Evolutionary conservation across 805 yeast species (phyloP).

Genomic region (Wickerhamiella allomyrinae): DNA sequence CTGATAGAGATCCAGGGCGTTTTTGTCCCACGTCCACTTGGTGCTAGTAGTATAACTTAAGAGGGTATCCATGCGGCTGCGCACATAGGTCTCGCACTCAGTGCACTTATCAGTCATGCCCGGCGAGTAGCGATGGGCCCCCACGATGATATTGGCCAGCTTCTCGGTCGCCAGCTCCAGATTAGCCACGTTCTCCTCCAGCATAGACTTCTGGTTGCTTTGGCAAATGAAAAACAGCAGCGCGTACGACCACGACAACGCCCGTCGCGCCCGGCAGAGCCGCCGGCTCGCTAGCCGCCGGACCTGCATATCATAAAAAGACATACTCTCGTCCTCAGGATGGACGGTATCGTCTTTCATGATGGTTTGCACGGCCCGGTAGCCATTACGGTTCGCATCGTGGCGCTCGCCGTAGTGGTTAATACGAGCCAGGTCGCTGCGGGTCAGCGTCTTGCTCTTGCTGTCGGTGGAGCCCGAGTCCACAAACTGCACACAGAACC

Average conservation of each 20-base stretch:
- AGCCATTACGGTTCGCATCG: constrained; percentile 1
- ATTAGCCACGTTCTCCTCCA: constrained; percentile 57
- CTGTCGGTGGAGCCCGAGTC: background rate
- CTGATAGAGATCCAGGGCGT: background rate
- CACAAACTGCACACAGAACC: constrained; percentile 39
- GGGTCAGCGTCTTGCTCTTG: background rate
- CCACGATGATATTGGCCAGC: background rate
- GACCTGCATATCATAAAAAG: constrained; percentile 84
- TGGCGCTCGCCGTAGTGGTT: constrained; percentile 8
- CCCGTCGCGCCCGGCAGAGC: constrained; percentile 40
- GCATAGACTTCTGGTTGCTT: constrained; percentile 38
- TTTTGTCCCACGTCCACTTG: background rate
- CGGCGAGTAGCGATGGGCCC: background rate
- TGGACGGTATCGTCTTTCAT: background rate
- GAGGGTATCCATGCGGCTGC: background rate
- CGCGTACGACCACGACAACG: constrained; percentile 84
- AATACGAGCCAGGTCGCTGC: background rate
- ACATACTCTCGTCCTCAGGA: constrained; percentile 19
- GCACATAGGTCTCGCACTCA: background rate
- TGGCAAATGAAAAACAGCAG: constrained; percentile 52
- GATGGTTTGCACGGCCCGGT: background rate
- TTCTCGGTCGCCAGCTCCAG: constrained; percentile 52
- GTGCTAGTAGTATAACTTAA: background rate
- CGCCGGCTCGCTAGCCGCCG: constrained; percentile 31
- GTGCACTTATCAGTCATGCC: background rate